Conservation (phyloP, 2,329 filamentous ascomycete genomes). For the Neofusicoccum umdonicola region DNA sequence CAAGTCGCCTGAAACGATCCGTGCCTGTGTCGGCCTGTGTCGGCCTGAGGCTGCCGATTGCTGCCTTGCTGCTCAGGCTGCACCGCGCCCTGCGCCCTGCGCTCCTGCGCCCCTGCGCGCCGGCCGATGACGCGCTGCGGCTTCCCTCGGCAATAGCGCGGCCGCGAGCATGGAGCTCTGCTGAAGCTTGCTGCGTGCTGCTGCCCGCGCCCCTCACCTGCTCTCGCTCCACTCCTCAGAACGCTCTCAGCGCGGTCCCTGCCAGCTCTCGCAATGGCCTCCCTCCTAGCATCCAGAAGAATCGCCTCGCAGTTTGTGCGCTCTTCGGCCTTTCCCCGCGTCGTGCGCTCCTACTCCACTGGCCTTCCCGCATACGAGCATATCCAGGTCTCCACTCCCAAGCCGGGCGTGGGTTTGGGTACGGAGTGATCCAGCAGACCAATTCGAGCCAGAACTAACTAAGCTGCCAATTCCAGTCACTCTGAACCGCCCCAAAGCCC, state of each 20-base stretch:
- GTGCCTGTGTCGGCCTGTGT: conserved; percentile 23
- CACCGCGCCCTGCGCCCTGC: neutral
- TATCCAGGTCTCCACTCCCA: conserved; percentile 77
- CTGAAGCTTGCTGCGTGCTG: neutral
- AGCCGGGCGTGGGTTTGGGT: conserved; percentile 90
- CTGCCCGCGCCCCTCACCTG: neutral
- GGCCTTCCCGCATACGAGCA: conserved; percentile 63
- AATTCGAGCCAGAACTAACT: neutral
- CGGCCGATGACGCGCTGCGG: conserved; percentile 5
- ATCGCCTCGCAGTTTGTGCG: conserved; percentile 58
- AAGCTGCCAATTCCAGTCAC: conserved; percentile 61
- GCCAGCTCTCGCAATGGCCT: conserved; percentile 37
- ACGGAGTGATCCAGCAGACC: conserved; percentile 24
- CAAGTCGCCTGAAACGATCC: conserved; percentile 26
- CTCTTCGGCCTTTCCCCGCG: conserved; percentile 55
- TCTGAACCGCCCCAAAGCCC: conserved; percentile 87
- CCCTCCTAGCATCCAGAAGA: conserved; percentile 60
- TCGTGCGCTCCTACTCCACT: conserved; percentile 52
- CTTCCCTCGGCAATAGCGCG: conserved; percentile 3
- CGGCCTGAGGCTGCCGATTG: conserved; percentile 22
- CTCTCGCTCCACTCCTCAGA: neutral
- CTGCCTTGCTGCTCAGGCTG: conserved; percentile 11
- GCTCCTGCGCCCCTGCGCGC: too few species aligned
- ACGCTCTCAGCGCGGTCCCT: too few species aligned
- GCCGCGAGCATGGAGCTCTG: neutral